These are phyloP conservation scores for Daldinia bambusicola DNA, from an alignment of 495 filamentous ascomycete species.

Conservation along the genomic window DNA sequence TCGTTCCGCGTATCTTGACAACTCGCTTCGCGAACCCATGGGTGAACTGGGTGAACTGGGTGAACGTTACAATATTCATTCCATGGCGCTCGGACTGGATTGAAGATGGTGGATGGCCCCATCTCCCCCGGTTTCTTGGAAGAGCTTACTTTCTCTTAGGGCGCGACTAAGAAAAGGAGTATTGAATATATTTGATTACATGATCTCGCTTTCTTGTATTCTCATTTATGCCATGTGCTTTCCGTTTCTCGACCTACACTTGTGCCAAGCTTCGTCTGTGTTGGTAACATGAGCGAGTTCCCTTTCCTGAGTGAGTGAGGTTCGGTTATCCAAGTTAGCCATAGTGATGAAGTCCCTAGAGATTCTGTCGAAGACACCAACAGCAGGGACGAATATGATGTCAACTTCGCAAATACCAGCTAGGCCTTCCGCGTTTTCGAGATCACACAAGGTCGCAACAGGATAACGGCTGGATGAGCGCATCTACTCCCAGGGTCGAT, in stretches of 20 bases:
- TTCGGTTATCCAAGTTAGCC: slow-evolving; percentile 3
- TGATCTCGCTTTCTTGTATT: slow-evolving; percentile 10
- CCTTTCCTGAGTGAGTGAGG: slow-evolving; percentile 7
- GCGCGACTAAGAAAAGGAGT: slow-evolving; percentile 10
- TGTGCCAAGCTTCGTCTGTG: slow-evolving; percentile 15
- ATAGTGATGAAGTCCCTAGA: too few relatives aligned
- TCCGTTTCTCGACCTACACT: slow-evolving; percentile 4
- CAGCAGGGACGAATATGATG: too few relatives aligned
- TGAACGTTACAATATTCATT: slow-evolving; percentile 7
- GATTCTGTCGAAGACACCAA: too few relatives aligned
- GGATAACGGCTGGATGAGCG: background rate
- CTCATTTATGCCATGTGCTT: slow-evolving; percentile 30
- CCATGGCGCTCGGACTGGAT: slow-evolving; percentile 25
- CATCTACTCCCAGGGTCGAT: background rate
- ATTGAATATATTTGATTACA: background rate
- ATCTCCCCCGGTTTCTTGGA: slow-evolving; percentile 25
- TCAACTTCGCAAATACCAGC: too few relatives aligned
- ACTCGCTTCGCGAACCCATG: slow-evolving; percentile 15
- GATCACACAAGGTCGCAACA: too few relatives aligned
- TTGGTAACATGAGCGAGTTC: slow-evolving; percentile 24
- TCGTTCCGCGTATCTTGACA: slow-evolving; percentile 21
- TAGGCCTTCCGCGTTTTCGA: too few relatives aligned
- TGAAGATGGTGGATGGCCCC: slow-evolving; percentile 22
- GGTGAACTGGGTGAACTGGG: background rate
- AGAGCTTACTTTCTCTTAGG: slow-evolving; percentile 35